Conservation (phyloP, 495 filamentous ascomycete genomes). For the Venustampulla echinocandica region DNA sequence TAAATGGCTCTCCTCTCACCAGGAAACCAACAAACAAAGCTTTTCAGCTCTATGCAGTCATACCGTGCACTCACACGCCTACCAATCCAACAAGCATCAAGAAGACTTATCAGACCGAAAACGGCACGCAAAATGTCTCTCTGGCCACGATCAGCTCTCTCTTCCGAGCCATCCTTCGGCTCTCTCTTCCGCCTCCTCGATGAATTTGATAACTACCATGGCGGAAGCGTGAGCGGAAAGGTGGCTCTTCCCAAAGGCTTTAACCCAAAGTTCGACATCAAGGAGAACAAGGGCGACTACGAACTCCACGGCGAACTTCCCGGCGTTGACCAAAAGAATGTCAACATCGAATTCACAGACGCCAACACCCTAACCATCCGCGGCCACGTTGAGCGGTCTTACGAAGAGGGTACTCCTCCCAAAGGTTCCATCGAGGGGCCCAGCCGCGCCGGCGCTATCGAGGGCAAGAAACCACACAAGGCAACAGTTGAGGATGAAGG, state of each 20-base stretch:
- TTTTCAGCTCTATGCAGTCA: constrained; percentile 23
- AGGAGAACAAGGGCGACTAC: constrained; percentile 58
- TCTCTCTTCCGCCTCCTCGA: constrained; percentile 71
- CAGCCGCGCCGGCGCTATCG: constrained; percentile 25
- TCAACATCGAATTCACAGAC: constrained; percentile 81
- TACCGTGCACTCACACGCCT: constrained; percentile 17
- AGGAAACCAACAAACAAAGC: constrained; percentile 14
- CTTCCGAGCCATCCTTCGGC: constrained; percentile 42
- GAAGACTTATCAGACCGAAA: constrained; percentile 6
- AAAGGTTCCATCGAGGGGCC: constrained; percentile 28
- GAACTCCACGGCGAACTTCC: constrained; percentile 85
- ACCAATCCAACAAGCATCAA: constrained; percentile 9
- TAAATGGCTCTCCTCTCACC: constrained; percentile 14
- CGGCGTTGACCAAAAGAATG: constrained; percentile 66
- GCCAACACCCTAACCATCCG: constrained; percentile 63
- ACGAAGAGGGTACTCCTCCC: constrained; percentile 35
- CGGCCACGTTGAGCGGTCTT: constrained; percentile 55
- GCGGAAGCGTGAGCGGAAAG: constrained; percentile 21
- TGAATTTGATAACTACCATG: constrained; percentile 55
- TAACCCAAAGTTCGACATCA: constrained; percentile 83
- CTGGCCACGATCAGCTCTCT: constrained; percentile 45
- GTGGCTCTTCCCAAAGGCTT: neutral
- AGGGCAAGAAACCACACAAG: constrained; percentile 36
- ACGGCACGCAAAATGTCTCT: constrained; percentile 51
- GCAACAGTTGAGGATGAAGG: constrained; percentile 57